Conservation (phyloP, 2,329 filamentous ascomycete genomes). For the Ceratocystiopsis sp. region DNA sequence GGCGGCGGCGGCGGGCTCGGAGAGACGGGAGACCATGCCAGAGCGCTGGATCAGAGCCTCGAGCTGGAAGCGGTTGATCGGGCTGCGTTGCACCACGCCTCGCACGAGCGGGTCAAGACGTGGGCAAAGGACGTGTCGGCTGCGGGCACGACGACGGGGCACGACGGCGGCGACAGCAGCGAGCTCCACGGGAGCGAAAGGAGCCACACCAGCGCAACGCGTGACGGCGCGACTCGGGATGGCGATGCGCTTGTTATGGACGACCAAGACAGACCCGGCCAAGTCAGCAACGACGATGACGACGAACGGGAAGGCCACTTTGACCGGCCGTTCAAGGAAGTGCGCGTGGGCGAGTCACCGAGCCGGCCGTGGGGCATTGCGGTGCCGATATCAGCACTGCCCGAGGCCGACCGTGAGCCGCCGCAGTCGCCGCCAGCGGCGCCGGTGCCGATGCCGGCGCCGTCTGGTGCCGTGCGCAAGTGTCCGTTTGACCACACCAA, state of each 20-base stretch:
- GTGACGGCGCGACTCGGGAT: not conserved
- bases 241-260: too few species aligned
- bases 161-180: not conserved
- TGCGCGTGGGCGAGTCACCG: conserved; percentile 85
- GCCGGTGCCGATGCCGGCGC: conserved; percentile 35
- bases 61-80: conserved; percentile 2
- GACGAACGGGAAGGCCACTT: conserved; percentile 53
- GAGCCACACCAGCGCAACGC: too few species aligned
- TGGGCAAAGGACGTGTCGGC: conserved; percentile 69
- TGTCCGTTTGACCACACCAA: conserved; percentile 35
- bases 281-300: conserved; percentile 32
- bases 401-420: conserved; percentile 18
- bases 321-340: conserved; percentile 69
- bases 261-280: conserved; percentile 12
- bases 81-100: conserved; percentile 26
- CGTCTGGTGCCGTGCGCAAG: conserved; percentile 18
- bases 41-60: not conserved
- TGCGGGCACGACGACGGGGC: too few species aligned
- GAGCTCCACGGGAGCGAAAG: not conserved
- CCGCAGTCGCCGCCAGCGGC: conserved; percentile 41
- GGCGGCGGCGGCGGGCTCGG: not conserved
- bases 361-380: conserved; percentile 86
- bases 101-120: conserved; percentile 59
- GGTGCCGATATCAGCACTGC: conserved; percentile 38
- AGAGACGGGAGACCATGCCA: not conserved